A percentile compares a stretch with the other conserved stretches of the same genome.
These are phyloP conservation scores for Globisporangium mamillatum DNA, from an alignment of 352 stramenopile genomes.

Conservation along the genomic window DNA sequence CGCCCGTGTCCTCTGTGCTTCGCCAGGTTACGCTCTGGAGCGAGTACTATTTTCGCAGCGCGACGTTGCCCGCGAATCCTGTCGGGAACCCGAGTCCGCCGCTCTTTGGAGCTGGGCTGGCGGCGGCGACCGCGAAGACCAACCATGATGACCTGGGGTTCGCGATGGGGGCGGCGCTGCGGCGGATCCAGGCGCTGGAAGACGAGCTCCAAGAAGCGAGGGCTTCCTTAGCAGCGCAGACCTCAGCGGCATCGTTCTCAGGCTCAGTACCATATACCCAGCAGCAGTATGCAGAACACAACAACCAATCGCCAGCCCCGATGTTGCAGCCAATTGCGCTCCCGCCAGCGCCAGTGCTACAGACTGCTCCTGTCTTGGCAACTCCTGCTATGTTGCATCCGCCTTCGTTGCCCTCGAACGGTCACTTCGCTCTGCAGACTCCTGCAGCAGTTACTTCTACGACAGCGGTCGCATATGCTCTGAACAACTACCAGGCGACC, in stretches of 20 bases:
- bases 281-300: neutral
- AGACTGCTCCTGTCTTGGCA: neutral
- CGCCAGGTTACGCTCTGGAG: constrained; percentile 79
- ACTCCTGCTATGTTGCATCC: neutral
- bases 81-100: constrained; percentile 47
- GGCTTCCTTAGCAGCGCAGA: neutral
- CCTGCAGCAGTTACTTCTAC: constrained; percentile 1
- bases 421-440: neutral
- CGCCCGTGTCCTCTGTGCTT: constrained; percentile 48
- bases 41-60: constrained; percentile 73
- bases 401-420: neutral
- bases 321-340: neutral
- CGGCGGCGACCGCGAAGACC: constrained; percentile 14
- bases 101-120: constrained; percentile 23
- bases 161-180: constrained; percentile 51
- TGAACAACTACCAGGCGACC: neutral
- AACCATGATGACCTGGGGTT: constrained; percentile 53
- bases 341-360: neutral
- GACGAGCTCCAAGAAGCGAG: constrained; percentile 37
- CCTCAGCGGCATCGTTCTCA: neutral
- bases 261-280: neutral
- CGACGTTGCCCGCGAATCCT: constrained; percentile 39
- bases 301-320: neutral
- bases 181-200: constrained; percentile 52
- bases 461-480: neutral